These are phyloP conservation scores for Rhizopogon sp. DNA, from an alignment of 768 basidiomycete genomes.

Conservation along the genomic window DNA sequence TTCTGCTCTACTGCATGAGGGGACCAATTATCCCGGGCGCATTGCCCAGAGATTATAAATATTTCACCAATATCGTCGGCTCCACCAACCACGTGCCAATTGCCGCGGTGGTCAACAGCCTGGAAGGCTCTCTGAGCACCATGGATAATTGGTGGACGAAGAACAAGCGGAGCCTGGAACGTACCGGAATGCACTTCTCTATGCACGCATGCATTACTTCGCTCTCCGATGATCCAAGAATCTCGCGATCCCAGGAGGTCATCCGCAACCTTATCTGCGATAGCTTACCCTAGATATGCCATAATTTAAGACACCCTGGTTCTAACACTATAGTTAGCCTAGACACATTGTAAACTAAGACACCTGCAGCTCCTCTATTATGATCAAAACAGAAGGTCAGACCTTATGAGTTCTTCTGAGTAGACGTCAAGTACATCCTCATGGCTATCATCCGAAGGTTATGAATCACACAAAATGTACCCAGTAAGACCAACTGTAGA, in stretches of 20 bases:
- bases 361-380: no score
- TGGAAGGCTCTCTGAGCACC: conserved; percentile 25
- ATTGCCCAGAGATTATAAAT: not conserved
- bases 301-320: no score
- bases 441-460: no score
- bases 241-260: not conserved
- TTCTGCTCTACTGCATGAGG: not conserved
- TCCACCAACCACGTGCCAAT: conserved; percentile 19
- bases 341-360: no score
- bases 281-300: no score
- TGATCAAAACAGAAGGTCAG: no score
- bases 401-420: no score
- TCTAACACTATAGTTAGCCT: no score
- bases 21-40: not conserved
- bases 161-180: conserved; percentile 29
- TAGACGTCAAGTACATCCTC: no score
- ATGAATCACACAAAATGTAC: no score
- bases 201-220: conserved; percentile 38
- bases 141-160: conserved; percentile 36
- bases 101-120: conserved; percentile 23
- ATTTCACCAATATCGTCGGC: not conserved
- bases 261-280: not conserved
- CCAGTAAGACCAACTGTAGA: no score
- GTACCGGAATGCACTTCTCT: conserved; percentile 29
- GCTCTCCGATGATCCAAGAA: not conserved